Evolutionary conservation across 805 yeast species (phyloP), one percentile per base, ranked within the genome.

Genomic region (Saturnispora besseyi): DNA sequence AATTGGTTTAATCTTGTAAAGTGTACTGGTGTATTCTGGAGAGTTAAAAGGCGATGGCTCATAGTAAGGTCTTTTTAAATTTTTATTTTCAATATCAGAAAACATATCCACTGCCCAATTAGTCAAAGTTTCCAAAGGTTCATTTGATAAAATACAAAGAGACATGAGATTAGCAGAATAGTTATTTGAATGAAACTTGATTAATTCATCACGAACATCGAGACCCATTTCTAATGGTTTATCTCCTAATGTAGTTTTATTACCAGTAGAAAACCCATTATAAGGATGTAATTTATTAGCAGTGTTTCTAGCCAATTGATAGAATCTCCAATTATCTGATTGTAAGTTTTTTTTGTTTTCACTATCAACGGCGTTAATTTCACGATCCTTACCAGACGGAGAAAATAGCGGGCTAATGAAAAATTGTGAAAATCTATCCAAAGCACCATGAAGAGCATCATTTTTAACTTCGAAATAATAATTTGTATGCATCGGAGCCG

Each of bases 321-420:
- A 82, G 45, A 87, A 68, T 60, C 98, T 78, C 97, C 98, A 89
- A 42, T 69, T 62, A 65, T 91, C 99, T 62, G 76, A 84, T 65
- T 91, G 98, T 47, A 93, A 71, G 63, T 91, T 91, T 69, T 93
- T 91, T 64, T 89, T 91, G 70, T 91, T 88, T 68, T 91, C 99
- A 36, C 96, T 85, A 66, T 91, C 96, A 9, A 91, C 98, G 1
- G 98, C 98, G 55, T 81, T 79, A 59, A 91, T 85, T 66, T 91
- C 99, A 50, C 97, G 76, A 61, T 89, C 96, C 62, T 88, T 87
- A 62, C 96, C 83, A 54, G 79, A 56, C 57, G 66, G 70, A 55
- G 74, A 71, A 60, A 91, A 91, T 57, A 91, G 70, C 1, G 99
- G 99, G 29, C 78, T 65, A 33, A 90, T 84, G 71, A 91, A 91